Percentiles rank a stretch among this genome's conserved stretches.
These are phyloP conservation scores for Thuidium tamariscinum DNA, from an alignment of 225 moss, liverwort and hornwort genomes.

Conservation along the genomic window DNA sequence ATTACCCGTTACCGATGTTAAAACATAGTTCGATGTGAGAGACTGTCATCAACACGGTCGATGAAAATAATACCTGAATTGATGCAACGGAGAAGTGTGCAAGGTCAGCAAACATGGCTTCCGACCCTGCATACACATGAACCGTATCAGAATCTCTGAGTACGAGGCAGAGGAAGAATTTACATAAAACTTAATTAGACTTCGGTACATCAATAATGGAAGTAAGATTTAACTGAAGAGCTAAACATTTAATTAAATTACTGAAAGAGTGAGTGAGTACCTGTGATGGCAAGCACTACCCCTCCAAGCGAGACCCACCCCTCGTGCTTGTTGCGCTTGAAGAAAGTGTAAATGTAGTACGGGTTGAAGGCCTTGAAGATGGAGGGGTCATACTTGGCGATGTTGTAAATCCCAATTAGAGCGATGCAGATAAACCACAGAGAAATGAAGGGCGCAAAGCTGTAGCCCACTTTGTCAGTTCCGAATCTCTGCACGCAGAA, in stretches of 20 bases:
- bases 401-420: conserved; percentile 60
- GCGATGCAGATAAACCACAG: conserved; percentile 58
- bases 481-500: conserved; percentile 62
- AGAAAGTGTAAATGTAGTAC: conserved; percentile 47
- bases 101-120: conserved; percentile 94
- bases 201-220: background rate
- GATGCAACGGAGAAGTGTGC: conserved; percentile 70
- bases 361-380: conserved; percentile 84
- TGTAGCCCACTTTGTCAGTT: conserved; percentile 63
- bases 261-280: background rate
- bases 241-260: background rate
- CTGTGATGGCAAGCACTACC: conserved; percentile 70
- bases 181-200: background rate
- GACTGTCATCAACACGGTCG: background rate
- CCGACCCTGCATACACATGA: conserved; percentile 43
- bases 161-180: background rate
- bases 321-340: conserved; percentile 26
- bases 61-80: conserved; percentile 39
- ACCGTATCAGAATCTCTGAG: background rate
- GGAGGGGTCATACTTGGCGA: conserved; percentile 29
- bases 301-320: conserved; percentile 82
- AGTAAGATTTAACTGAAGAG: background rate
- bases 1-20: background rate
- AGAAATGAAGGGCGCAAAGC: conserved; percentile 47
- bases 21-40: background rate